phyloP scores from a whole-genome alignment of 108 stramenopile species.

The Cyclotella sp. region DNA sequence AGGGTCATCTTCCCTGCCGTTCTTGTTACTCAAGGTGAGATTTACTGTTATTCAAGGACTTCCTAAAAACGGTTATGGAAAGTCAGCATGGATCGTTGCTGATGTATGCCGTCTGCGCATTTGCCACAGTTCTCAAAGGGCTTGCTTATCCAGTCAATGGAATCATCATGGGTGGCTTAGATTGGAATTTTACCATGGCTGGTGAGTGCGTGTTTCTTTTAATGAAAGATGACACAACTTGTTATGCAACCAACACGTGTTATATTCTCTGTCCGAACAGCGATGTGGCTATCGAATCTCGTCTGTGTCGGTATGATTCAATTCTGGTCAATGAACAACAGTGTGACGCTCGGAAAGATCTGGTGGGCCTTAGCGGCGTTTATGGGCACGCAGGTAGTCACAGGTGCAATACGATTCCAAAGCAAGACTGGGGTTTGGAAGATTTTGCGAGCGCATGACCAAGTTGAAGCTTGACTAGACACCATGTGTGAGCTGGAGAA shows the following conservation, averaged over 20 bases:
- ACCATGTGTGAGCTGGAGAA: not conserved
- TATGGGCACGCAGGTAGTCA: slow-evolving; percentile 62
- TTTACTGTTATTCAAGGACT: too few species aligned
- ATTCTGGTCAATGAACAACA: slow-evolving; percentile 45
- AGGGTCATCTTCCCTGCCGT: slow-evolving; percentile 83
- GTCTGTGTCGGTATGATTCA: slow-evolving; percentile 77
- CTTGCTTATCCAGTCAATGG: slow-evolving; percentile 95
- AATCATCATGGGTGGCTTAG: slow-evolving; percentile 92
- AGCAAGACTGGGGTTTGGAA: slow-evolving; percentile 23
- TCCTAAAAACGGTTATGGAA: too few species aligned
- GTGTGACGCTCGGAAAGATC: slow-evolving; percentile 66
- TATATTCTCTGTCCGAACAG: slow-evolving; percentile 1
- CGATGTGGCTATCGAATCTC: slow-evolving; percentile 92
- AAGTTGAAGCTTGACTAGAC: not conserved
- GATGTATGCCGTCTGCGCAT: too few species aligned
- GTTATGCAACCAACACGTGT: not conserved
- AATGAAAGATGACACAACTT: not conserved
- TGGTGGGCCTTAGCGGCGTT: slow-evolving; percentile 92
- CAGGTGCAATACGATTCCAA: slow-evolving; percentile 14
- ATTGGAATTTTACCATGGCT: slow-evolving; percentile 89
- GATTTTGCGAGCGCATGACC: not conserved
- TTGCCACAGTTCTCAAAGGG: slow-evolving; percentile 61
- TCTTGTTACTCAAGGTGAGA: slow-evolving; percentile 73
- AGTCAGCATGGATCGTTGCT: too few species aligned
- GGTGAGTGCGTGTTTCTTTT: not conserved